These are phyloP conservation scores for Pestalotiopsis sp. DNA, from an alignment of 2,329 filamentous ascomycete genomes.

Conservation along the genomic window DNA sequence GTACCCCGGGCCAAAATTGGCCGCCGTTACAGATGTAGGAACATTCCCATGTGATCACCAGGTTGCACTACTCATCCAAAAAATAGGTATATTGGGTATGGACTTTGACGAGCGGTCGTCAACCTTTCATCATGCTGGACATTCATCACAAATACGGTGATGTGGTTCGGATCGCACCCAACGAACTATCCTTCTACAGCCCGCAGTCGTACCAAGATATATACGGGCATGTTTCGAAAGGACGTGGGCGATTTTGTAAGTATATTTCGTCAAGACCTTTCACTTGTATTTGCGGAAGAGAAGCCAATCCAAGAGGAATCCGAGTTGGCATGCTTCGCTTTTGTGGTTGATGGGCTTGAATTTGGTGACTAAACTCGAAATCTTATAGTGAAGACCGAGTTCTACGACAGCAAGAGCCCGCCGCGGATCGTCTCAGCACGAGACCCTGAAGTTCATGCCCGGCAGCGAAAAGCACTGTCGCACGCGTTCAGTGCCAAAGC, in stretches of 20 bases:
- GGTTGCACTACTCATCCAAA: neutral
- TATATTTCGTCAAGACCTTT: neutral
- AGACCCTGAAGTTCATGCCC: constrained; percentile 29
- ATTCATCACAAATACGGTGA: constrained; percentile 27
- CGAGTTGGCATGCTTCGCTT: too few relatives aligned
- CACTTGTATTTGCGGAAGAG: neutral
- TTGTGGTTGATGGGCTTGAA: neutral
- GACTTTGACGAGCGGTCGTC: constrained; percentile 25
- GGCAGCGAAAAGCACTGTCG: constrained; percentile 28
- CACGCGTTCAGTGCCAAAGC: constrained; percentile 29
- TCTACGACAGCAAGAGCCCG: constrained; percentile 21
- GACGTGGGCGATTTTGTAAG: neutral
- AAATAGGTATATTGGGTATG: constrained; percentile 25
- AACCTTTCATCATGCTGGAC: constrained; percentile 23
- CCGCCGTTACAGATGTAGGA: constrained; percentile 27
- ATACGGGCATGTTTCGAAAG: constrained; percentile 29
- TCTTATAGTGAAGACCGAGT: constrained; percentile 20
- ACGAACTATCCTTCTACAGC: constrained; percentile 42
- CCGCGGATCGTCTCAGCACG: neutral
- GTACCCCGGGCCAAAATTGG: constrained; percentile 28
- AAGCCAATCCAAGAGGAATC: neutral
- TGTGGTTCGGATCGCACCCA: constrained; percentile 41
- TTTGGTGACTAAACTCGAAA: neutral
- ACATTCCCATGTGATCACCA: too few relatives aligned
- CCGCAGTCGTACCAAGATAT: constrained; percentile 42